Conservation (phyloP, 2,329 filamentous ascomycete species). For the Xylaria sp. region DNA sequence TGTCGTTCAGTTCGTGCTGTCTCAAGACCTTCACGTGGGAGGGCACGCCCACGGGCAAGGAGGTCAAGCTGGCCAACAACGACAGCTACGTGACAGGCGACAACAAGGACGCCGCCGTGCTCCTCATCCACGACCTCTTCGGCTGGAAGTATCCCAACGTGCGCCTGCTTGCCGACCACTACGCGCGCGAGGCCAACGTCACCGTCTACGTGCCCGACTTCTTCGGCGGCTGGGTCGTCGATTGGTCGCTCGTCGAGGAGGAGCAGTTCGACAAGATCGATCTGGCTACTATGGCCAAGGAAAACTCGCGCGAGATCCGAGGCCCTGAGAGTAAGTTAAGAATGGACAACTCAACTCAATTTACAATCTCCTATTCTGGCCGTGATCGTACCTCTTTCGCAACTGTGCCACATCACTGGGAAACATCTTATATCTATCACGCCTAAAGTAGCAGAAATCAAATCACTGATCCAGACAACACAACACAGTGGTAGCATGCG, state of each 20-base stretch:
- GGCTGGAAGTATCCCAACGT: constrained; percentile 60
- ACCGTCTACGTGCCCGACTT: constrained; percentile 59
- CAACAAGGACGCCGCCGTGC: constrained; percentile 50
- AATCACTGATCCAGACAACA: constrained; percentile 25
- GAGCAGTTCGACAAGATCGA: constrained; percentile 52
- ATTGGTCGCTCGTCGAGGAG: constrained; percentile 44
- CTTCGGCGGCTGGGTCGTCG: constrained; percentile 53
- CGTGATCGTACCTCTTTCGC: not conserved
- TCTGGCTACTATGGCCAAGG: constrained; percentile 50
- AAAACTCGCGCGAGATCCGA: constrained; percentile 54
- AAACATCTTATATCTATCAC: not conserved
- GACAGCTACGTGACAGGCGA: constrained; percentile 54
- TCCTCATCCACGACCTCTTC: constrained; percentile 55
- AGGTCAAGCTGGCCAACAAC: constrained; percentile 51
- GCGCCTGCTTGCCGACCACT: constrained; percentile 61
- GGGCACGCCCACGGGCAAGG: constrained; percentile 53
- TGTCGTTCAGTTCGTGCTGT: constrained; percentile 48
- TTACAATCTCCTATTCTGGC: not conserved
- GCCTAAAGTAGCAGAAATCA: not conserved
- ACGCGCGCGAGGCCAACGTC: constrained; percentile 56
- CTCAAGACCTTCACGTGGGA: constrained; percentile 56
- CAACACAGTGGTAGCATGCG: constrained; percentile 50
- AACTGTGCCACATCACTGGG: not conserved
- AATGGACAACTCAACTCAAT: constrained; percentile 33
- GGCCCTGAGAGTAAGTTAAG: constrained; percentile 49